Evolutionary conservation across 1,284 basidiomycete species (phyloP), one percentile per base, ranked within the genome.

Genomic region (Naganishia cerealis): DNA sequence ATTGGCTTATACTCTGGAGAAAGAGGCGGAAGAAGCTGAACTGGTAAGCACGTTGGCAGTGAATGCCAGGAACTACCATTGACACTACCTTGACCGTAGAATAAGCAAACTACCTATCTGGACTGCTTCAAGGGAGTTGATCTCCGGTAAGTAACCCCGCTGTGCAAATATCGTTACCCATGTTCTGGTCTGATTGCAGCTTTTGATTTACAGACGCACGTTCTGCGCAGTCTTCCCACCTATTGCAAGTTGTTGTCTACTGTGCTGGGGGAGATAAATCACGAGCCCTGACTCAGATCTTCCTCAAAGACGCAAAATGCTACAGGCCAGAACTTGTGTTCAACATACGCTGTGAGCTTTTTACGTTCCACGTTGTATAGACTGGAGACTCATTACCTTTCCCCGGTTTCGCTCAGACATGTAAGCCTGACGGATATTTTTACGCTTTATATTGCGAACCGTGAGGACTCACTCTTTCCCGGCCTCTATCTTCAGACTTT

Each of bases 101-200:
- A 24, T 5, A 65, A 65, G 21, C 59, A 57, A 33, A 72, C 72
- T 1, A 67, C 67, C 33, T 81, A 79, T 72, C 61, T 72, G 24
- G 79, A 81, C 66, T 80, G 78, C 73, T 78, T 81, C 77, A 71
- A 72, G 58, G 75, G 79, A 9, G 70, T 72, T 68, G 75, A 81
- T 68, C 71, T 74, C 9, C 74, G 79, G 56, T 57, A 10, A 39
- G 56, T 21, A 10, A 21, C 3, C 7, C n/a, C 13, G 24, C n/a
- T 21, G 10, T 21, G 46, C 18, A 18, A 48, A 21, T 21, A 21
- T 4, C n/a, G n/a, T 21, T 3, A 48, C 10, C 46, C 2, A 2
- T 21, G 18, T 48, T 48, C 10, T 10, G 7, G n/a, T 4, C 46
- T 21, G n/a, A 48, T 21, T 10, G 39, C 15, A 43, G n/a, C n/a